Percentiles rank a stretch among this genome's conserved stretches.
These are phyloP conservation scores for Filobasidium wieringae DNA, from an alignment of 768 basidiomycete species.

Conservation along the genomic window DNA sequence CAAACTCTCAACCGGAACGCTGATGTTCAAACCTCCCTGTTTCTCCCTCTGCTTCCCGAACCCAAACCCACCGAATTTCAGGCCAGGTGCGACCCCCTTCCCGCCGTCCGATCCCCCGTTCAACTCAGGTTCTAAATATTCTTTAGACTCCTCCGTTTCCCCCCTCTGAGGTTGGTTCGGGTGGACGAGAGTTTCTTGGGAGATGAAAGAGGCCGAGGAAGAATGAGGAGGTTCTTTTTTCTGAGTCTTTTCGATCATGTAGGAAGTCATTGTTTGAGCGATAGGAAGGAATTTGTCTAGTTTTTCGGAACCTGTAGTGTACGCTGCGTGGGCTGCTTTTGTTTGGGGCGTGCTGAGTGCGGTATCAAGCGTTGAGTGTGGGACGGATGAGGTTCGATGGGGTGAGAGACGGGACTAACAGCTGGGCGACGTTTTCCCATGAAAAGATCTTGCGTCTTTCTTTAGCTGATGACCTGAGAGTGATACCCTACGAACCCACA, in stretches of 20 bases:
- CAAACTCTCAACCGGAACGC: slow-evolving; percentile 26
- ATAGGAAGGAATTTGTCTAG: slow-evolving; percentile 6
- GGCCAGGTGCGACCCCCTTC: slow-evolving; percentile 18
- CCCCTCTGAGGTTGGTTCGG: background rate
- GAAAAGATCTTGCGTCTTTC: slow-evolving; percentile 39
- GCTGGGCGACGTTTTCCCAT: slow-evolving; percentile 35
- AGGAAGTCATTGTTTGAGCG: background rate
- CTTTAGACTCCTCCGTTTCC: slow-evolving; percentile 39
- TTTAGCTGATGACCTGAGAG: slow-evolving; percentile 28
- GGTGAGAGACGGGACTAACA: slow-evolving; percentile 19
- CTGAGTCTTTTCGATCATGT: slow-evolving; percentile 44
- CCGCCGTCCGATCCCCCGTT: slow-evolving; percentile 36
- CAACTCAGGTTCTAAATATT: slow-evolving; percentile 34
- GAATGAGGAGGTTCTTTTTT: slow-evolving; percentile 16
- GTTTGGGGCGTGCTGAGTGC: slow-evolving; percentile 29
- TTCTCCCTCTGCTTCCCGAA: slow-evolving; percentile 72
- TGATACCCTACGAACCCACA: slow-evolving; percentile 19
- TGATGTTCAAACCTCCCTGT: slow-evolving; percentile 46
- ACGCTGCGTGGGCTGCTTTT: slow-evolving; percentile 26
- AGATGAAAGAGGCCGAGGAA: no score
- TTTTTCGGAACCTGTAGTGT: slow-evolving; percentile 4
- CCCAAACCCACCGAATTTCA: slow-evolving; percentile 47
- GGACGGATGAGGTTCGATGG: background rate
- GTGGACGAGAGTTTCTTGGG: background rate
- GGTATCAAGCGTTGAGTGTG: background rate